A percentile compares a stretch with the other conserved stretches of the same genome.
phyloP scores from a whole-genome alignment of 192 early-diverging fungal genomes.

The Pilaira anomala region DNA sequence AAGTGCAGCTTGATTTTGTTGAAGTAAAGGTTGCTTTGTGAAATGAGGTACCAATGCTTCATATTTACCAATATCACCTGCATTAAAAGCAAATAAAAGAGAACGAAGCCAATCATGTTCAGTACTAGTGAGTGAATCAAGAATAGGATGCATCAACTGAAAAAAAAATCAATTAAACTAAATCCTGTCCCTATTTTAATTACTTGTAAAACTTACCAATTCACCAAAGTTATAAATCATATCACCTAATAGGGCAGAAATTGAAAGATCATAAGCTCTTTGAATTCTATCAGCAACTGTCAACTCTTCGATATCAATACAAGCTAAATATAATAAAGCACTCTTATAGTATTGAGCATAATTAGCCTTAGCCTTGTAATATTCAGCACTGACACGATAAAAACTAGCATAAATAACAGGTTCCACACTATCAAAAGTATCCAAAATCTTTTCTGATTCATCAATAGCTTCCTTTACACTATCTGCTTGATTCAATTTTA shows the following conservation, averaged over 20 bases:
- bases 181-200: background rate
- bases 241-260: slow-evolving; percentile 91
- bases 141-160: slow-evolving; percentile 85
- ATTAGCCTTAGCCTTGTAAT: slow-evolving; percentile 91
- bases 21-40: slow-evolving; percentile 75
- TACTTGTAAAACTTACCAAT: slow-evolving; percentile 56
- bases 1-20: slow-evolving; percentile 69
- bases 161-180: background rate
- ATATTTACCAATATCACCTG: slow-evolving; percentile 91
- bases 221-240: slow-evolving; percentile 99
- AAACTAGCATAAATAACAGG: slow-evolving; percentile 89
- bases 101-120: slow-evolving; percentile 82
- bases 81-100: slow-evolving; percentile 89
- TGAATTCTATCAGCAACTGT: slow-evolving; percentile 72
- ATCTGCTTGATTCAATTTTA: slow-evolving; percentile 76
- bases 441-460: slow-evolving; percentile 80
- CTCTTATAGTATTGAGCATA: slow-evolving; percentile 96
- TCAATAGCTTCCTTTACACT: slow-evolving; percentile 84
- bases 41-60: slow-evolving; percentile 76
- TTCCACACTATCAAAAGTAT: slow-evolving; percentile 71
- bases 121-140: slow-evolving; percentile 73
- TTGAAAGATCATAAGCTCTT: slow-evolving; percentile 86
- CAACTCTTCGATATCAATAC: slow-evolving; percentile 83
- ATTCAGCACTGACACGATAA: slow-evolving; percentile 94
- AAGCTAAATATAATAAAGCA: slow-evolving; percentile 90